Conservation (phyloP, 2,329 filamentous ascomycete species). For the Emergomyces orientalis region DNA sequence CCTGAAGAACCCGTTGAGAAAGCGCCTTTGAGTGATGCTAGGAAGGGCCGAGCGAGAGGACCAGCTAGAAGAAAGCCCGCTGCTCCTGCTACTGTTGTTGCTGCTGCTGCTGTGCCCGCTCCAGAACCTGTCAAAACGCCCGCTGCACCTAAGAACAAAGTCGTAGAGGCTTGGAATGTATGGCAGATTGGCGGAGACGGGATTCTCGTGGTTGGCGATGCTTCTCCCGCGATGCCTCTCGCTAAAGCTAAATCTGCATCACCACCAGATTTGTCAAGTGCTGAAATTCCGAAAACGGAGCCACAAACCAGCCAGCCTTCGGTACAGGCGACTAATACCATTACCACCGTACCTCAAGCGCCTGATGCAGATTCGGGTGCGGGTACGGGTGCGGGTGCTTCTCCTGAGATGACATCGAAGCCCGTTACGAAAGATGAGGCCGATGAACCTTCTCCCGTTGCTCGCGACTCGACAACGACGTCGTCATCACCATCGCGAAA, state of each 20-base stretch:
- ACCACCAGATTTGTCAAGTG: not conserved
- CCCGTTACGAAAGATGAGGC: not conserved
- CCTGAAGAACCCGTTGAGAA: slow-evolving; percentile 55
- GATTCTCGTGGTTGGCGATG: slow-evolving; percentile 25
- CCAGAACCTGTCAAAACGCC: slow-evolving; percentile 10
- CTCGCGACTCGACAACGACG: not conserved
- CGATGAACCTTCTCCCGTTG: not conserved
- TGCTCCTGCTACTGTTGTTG: slow-evolving; percentile 43
- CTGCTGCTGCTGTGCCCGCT: slow-evolving; percentile 37
- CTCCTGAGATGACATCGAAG: not conserved
- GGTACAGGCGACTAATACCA: not conserved
- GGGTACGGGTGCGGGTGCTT: not conserved
- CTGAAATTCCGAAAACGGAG: not conserved
- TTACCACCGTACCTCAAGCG: not conserved
- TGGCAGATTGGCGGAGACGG: slow-evolving; percentile 31
- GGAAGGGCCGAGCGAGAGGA: slow-evolving; percentile 82
- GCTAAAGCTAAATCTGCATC: not conserved
- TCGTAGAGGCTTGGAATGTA: slow-evolving; percentile 34
- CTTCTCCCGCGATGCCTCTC: not conserved
- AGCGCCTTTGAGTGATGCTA: slow-evolving; percentile 73
- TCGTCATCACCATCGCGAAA: slow-evolving; percentile 1
- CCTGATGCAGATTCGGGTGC: not conserved
- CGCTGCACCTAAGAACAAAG: slow-evolving; percentile 29
- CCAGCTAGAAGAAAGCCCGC: slow-evolving; percentile 66
- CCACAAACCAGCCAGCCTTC: not conserved